Evolutionary conservation across 129 eudicot genomes (phyloP), one percentile per base, ranked within the genome.

Genomic region (Pseudognaphalium luteoalbum): DNA sequence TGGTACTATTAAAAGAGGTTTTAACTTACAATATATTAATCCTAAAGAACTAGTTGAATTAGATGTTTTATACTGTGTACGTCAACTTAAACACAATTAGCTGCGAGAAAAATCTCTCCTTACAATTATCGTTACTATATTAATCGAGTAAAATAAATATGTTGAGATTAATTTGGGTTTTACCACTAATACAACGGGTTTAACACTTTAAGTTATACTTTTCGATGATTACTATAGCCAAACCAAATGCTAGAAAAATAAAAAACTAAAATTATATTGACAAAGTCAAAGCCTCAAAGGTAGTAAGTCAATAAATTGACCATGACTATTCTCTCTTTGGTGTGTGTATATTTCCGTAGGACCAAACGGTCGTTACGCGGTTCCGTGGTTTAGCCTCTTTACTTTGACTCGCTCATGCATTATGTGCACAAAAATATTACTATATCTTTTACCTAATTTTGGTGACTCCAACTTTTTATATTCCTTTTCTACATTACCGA

Each of bases 381-480:
- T 78, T 78, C 58, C 77, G 72, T 78, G 77, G 77, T 76, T n/a
- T 39, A 22, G 82, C 82, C 71, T 78, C 72, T 78, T 32, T 78
- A 61, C 34, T 78, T 78, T 78, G 77, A 78, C 76, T 61, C 41
- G 65, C 76, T 68, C 76, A 25, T 25, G 28, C 28, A 22, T 58
- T 66, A 47, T 76, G 72, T 76, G 65, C 60, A 47, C 42, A 3
- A 19, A 74, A 39, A 60, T 73, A 59, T 61, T 74, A 25, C 39
- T 60, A 74, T 25, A 25, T 25, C 20, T 47, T 41, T 11, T 74
- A 61, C 70, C 70, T 74, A 74, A 41, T 29, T 61, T 59, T 7
- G 77, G 35, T 73, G 77, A 73, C 77, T 59, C 77, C 3, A 17
- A 37, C 72, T 67, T 37, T 66, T 4, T 66, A 17, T 66, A 66